Base-by-base conservation (phyloP, 2,329 filamentous ascomycete genomes). In the Alternaria hordeiaustralica region DNA sequence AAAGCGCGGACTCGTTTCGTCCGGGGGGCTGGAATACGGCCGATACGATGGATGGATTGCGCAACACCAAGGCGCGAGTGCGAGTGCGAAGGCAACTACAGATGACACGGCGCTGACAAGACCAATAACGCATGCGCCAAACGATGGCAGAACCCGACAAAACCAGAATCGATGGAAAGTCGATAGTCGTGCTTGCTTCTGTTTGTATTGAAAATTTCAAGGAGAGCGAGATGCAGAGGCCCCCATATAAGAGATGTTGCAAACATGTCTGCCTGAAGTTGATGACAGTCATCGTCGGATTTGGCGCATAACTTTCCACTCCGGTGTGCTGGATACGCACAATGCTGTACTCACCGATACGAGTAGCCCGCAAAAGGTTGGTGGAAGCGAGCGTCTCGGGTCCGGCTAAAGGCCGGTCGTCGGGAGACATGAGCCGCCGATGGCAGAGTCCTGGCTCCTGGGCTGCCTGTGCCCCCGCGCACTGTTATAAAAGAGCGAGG, bases 11-110 rank as follows among this genome's bases (percentile, higher is more conserved):
- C 47, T 55, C 23, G 60, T 54, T 44, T 62, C 43, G 55, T 43
- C 41, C 23, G 55, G 60, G 55, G 36, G 36, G n/a, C 18, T 25
- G 12, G 23, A 8, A 55, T 62, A 62, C 60, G 60, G 20, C 11
- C 7, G 33, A 62, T 59, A 62, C 60, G 60, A n/a, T 53, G 25
- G 10, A 47, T 18, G 23, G 30, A 41, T 53, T 53, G 49, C 49
- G 49, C 49, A 53, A 53, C 30, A 36, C 30, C 55, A 53, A 23
- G n/a, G 36, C 33, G 46, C 36, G 36, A 41, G 36, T 26, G 45
- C 33, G 33, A 36, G 33, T 36, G 33, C 33, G 33, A 36, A 33
- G 33, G 33, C 33, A 47, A 28, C 23, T 25, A 28, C 18, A 10
- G 45, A 43, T 20, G 26, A 25, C 15, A 30, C 33, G 13, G 45